Evolutionary conservation across 768 basidiomycete species (phyloP).

Genomic region (Trametes villosa): DNA sequence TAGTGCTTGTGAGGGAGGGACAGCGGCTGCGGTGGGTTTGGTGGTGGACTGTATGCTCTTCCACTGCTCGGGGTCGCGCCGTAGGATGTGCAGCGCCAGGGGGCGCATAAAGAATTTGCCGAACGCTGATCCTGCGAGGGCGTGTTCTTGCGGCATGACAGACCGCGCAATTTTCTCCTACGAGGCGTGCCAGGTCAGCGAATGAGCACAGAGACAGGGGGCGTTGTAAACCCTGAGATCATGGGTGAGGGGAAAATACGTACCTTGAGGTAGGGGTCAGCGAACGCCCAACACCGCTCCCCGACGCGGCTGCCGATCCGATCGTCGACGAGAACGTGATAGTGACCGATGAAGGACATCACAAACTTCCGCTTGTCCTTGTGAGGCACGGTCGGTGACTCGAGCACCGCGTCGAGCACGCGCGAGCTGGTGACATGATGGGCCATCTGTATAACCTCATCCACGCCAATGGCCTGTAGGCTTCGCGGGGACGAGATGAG

Average conservation of each 20-base stretch:
- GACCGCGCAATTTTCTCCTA: constrained; percentile 93
- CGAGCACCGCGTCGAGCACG: constrained; percentile 78
- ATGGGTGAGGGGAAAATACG: constrained; percentile 19
- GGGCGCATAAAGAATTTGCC: constrained; percentile 87
- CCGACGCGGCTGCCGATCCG: constrained; percentile 88
- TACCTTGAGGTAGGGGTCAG: constrained; percentile 94
- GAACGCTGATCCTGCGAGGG: constrained; percentile 76
- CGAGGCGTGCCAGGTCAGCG: neutral
- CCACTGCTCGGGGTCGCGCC: constrained; percentile 86
- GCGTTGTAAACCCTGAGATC: no score
- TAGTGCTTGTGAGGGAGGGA: neutral
- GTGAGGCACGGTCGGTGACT: constrained; percentile 63
- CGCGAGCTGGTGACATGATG: constrained; percentile 73
- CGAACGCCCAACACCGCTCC: constrained; percentile 88
- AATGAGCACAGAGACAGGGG: neutral
- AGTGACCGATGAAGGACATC: constrained; percentile 75
- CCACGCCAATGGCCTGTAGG: constrained; percentile 45
- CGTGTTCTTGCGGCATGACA: constrained; percentile 69
- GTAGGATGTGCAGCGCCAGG: constrained; percentile 76
- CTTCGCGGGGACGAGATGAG: neutral
- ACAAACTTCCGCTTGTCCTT: constrained; percentile 76
- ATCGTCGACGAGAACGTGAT: constrained; percentile 83
- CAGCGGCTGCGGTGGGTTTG: constrained; percentile 33
- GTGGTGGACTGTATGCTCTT: constrained; percentile 55
- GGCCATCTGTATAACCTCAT: constrained; percentile 62